These are phyloP conservation scores for Tricholoma sp. DNA, from an alignment of 768 basidiomycete genomes.

Conservation along the genomic window DNA sequence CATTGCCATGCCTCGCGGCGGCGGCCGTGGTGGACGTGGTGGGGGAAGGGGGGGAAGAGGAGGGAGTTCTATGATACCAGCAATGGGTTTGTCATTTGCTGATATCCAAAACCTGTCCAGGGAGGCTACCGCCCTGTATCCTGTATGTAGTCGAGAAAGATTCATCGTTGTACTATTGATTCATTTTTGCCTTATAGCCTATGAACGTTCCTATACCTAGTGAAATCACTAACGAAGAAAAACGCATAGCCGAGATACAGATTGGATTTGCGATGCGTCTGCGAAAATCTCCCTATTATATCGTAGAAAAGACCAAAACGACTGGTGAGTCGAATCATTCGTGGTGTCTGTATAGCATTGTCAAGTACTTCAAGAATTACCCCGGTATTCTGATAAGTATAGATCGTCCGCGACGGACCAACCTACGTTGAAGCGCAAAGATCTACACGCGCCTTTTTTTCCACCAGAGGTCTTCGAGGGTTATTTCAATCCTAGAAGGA, in stretches of 20 bases:
- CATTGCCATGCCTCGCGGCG: conserved; percentile 36
- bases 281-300: conserved; percentile 66
- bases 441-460: conserved; percentile 73
- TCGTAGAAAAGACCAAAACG: conserved; percentile 67
- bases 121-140: conserved; percentile 76
- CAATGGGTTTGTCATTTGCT: conserved; percentile 77
- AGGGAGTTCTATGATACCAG: conserved; percentile 46
- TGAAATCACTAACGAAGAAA: conserved; percentile 61
- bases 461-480: conserved; percentile 70
- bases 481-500: conserved; percentile 75
- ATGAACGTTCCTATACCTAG: conserved; percentile 66
- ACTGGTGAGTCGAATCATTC: conserved; percentile 31
- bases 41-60: conserved; percentile 52
- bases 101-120: conserved; percentile 74
- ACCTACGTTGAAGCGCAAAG: conserved; percentile 63
- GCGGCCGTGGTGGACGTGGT: conserved; percentile 32
- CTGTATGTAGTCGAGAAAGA: conserved; percentile 47
- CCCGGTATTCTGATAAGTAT: conserved; percentile 84
- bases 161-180: conserved; percentile 15
- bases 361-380: conserved; percentile 46
- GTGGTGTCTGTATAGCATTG: conserved; percentile 19
- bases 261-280: conserved; percentile 60
- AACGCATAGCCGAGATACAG: conserved; percentile 60
- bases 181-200: conserved; percentile 37
- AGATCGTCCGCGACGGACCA: conserved; percentile 54